Evolutionary conservation across 1,284 basidiomycete genomes (phyloP).

Genomic region (Trametes versicolor): DNA sequence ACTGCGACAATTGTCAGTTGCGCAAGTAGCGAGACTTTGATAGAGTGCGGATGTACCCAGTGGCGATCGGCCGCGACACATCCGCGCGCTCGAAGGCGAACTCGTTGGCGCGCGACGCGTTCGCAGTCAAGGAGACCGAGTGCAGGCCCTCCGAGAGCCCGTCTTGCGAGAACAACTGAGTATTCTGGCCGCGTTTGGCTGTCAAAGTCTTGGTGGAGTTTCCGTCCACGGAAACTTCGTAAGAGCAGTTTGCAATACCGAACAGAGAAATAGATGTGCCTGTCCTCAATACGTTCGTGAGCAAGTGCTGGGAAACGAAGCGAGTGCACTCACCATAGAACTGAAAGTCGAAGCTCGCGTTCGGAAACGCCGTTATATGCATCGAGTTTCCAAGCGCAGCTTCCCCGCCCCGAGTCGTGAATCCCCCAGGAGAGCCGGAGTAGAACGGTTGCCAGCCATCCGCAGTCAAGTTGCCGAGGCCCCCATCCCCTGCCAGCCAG

Average conservation of each 20-base stretch:
- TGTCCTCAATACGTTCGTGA: background rate
- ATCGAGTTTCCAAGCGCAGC: slow-evolving; percentile 30
- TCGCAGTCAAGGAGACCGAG: slow-evolving; percentile 36
- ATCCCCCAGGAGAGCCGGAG: slow-evolving; percentile 33
- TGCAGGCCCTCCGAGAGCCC: slow-evolving; percentile 28
- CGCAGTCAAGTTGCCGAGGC: slow-evolving; percentile 24
- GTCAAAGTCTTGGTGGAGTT: slow-evolving; percentile 9
- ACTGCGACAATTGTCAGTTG: background rate
- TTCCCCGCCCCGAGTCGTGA: slow-evolving; percentile 30
- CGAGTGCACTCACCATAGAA: slow-evolving; percentile 40
- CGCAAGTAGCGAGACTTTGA: background rate
- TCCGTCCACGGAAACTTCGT: slow-evolving; percentile 39
- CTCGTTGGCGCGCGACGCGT: slow-evolving; percentile 15
- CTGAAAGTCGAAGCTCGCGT: slow-evolving; percentile 38
- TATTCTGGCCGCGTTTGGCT: slow-evolving; percentile 17
- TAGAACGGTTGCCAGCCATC: slow-evolving; percentile 45
- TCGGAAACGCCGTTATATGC: slow-evolving; percentile 40
- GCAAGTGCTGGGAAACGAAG: background rate
- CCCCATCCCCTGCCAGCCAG: slow-evolving; percentile 35
- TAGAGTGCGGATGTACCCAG: background rate
- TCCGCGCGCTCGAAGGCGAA: slow-evolving; percentile 37
- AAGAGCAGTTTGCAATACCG: slow-evolving; percentile 24
- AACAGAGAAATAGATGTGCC: slow-evolving; percentile 15
- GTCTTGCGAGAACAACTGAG: slow-evolving; percentile 28
- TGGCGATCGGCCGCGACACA: slow-evolving; percentile 22